phyloP scores from a whole-genome alignment of 768 basidiomycete genomes.

The Pleurotus citrinopileatus region DNA sequence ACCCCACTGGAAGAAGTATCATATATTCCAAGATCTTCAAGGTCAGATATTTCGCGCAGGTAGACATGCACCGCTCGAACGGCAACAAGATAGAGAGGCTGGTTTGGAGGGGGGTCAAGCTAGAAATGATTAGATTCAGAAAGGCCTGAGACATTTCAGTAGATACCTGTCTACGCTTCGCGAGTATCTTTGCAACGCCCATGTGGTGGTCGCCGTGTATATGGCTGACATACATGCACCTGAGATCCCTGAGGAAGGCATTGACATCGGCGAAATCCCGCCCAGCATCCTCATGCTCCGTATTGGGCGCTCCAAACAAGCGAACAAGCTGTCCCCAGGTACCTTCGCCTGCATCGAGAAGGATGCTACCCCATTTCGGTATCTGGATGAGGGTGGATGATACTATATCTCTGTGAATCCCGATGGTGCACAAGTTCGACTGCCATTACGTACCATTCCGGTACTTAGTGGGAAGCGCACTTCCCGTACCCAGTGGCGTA shows the following conservation, averaged over 20 bases:
- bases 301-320: conserved; percentile 57
- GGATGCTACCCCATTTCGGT: conserved; percentile 65
- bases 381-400: conserved; percentile 77
- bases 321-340: conserved; percentile 87
- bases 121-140: conserved; percentile 21
- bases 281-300: conserved; percentile 40
- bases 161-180: conserved; percentile 64
- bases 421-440: background rate
- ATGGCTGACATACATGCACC: conserved; percentile 85
- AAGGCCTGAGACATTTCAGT: background rate
- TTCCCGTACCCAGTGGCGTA: conserved; percentile 85
- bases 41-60: conserved; percentile 66
- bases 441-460: conserved; percentile 64
- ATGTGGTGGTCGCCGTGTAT: conserved; percentile 92
- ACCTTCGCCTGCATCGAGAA: conserved; percentile 92
- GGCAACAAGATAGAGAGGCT: conserved; percentile 72
- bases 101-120: conserved; percentile 59
- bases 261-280: conserved; percentile 21
- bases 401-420: conserved; percentile 37
- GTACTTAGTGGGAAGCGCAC: conserved; percentile 80
- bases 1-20: conserved; percentile 47
- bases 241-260: conserved; percentile 57
- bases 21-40: conserved; percentile 70
- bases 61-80: conserved; percentile 56
- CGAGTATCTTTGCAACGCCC: conserved; percentile 72